These are phyloP conservation scores for Russula griseocarnosa DNA, from an alignment of 768 basidiomycete genomes.

Conservation along the genomic window DNA sequence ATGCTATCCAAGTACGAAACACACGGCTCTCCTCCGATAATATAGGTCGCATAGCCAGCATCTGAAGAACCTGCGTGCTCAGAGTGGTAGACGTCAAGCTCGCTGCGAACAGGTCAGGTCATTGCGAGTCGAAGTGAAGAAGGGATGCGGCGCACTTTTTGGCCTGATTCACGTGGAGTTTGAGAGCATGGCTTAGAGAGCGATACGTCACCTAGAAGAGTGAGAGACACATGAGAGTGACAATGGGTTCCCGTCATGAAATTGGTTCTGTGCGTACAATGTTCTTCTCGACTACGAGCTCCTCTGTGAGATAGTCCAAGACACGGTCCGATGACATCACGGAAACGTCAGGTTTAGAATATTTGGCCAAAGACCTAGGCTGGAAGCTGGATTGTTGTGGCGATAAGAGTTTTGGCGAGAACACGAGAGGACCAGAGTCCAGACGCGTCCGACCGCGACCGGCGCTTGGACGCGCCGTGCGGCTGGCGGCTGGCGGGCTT, in stretches of 20 bases:
- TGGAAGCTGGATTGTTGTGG: background rate
- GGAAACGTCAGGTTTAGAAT: background rate
- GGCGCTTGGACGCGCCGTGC: no score
- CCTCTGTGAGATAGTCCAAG: conserved; percentile 45
- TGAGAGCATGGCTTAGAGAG: conserved; percentile 64
- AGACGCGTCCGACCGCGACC: no score
- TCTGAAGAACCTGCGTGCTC: conserved; percentile 42
- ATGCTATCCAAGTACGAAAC: conserved; percentile 6
- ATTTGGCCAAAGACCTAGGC: background rate
- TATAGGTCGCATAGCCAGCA: conserved; percentile 60
- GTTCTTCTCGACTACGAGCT: conserved; percentile 43
- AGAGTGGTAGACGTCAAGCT: conserved; percentile 56
- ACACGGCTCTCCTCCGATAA: conserved; percentile 54
- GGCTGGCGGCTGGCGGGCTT: no score
- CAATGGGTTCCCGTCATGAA: background rate
- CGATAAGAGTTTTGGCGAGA: background rate
- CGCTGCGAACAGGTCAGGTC: conserved; percentile 40
- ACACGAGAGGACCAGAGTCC: no score
- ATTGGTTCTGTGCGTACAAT: conserved; percentile 36
- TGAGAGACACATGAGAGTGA: background rate
- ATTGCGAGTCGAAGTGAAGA: background rate
- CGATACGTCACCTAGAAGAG: conserved; percentile 68
- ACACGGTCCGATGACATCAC: conserved; percentile 30
- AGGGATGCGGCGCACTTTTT: conserved; percentile 58
- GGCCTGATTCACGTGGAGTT: conserved; percentile 70